Base-by-base conservation (phyloP, 139 green algal genomes). In the Chlamydomonas schloesseri region DNA sequence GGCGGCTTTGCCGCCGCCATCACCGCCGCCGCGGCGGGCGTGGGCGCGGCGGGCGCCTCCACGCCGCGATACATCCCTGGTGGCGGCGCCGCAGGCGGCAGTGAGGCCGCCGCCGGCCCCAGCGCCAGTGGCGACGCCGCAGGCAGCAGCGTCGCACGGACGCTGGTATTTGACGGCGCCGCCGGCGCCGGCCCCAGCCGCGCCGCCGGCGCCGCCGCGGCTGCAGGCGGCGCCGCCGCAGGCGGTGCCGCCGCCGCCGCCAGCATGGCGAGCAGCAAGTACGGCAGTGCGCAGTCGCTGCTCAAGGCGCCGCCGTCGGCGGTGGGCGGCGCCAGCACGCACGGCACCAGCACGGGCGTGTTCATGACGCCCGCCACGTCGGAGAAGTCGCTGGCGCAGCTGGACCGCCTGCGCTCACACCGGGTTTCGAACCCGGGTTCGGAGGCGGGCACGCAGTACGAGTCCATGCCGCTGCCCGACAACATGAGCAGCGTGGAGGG, bases 271-370 rank as follows among this genome's bases (percentile, higher is more conserved):
- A 50, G 42, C 24, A 69, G 50, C 73, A 80, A 46, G 50, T 80
- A 81, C 73, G 73, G 64, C n/a, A 81, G 73, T 55, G 73, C 73
- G 31, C 31, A 33, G 17, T 81, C 73, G 50, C 34, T 81, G 42
- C 42, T 50, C 6, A 5, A 8, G 42, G 42, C 8, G 42, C 42
- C 42, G 42, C 42, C 42, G 42, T 50, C 42, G 42, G 42, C 8
- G 42, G 42, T 8, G 42, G 42, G 42, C 42, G 42, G 42, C 42
- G 42, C 42, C 42, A 50, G 42, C 42, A 50, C 42, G 42, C 42
- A 50, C 42, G 42, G 42, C 42, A 50, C 42, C 6, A 50, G 42
- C 42, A 50, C 42, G 42, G 42, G 42, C 42, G 42, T 50, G 42
- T 50, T 50, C 42, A 50, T 50, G 42, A 50, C 42, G 42, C 42